Evolutionary conservation across 768 basidiomycete species (phyloP), one percentile per base, ranked within the genome.

Genomic region (Pleurotus tuber-regium): DNA sequence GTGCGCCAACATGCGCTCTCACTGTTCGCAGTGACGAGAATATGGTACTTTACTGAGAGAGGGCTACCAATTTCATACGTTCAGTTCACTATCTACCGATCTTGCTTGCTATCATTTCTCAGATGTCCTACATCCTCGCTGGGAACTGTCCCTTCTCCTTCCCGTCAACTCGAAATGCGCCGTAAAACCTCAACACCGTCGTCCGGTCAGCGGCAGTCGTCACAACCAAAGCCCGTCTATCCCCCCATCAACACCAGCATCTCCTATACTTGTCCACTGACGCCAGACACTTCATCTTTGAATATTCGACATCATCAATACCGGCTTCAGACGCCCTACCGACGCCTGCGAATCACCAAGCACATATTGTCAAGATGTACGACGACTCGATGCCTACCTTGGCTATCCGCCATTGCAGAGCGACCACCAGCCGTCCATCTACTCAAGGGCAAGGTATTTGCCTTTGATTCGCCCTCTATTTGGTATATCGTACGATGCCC

Each of bases 101-200:
- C n/a, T n/a, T n/a, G n/a, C n/a, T n/a, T n/a, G n/a, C n/a, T n/a
- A n/a, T n/a, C n/a, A n/a, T n/a, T n/a, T n/a, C n/a, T n/a, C n/a
- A n/a, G n/a, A n/a, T n/a, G n/a, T n/a, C n/a, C n/a, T n/a, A n/a
- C n/a, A n/a, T n/a, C n/a, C n/a, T n/a, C n/a, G n/a, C n/a, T n/a
- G n/a, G n/a, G n/a, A n/a, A n/a, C n/a, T n/a, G n/a, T n/a, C n/a
- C n/a, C n/a, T n/a, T n/a, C n/a, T n/a, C n/a, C n/a, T n/a, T n/a
- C n/a, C n/a, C n/a, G n/a, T n/a, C n/a, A n/a, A n/a, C n/a, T 85
- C 84, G 53, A 83, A 82, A 63, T 75, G 80, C 23, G 80, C 81
- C 0, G 75, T 76, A 6, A 70, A 68, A 52, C 74, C 73, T 16
- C 78, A 1, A 76, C 79, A 14, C 79, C 79, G 1, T 65, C 67